A percentile compares a stretch with the other conserved stretches of the same genome.
Conservation (phyloP, 768 basidiomycete genomes). For the Collybiopsis confluens region DNA sequence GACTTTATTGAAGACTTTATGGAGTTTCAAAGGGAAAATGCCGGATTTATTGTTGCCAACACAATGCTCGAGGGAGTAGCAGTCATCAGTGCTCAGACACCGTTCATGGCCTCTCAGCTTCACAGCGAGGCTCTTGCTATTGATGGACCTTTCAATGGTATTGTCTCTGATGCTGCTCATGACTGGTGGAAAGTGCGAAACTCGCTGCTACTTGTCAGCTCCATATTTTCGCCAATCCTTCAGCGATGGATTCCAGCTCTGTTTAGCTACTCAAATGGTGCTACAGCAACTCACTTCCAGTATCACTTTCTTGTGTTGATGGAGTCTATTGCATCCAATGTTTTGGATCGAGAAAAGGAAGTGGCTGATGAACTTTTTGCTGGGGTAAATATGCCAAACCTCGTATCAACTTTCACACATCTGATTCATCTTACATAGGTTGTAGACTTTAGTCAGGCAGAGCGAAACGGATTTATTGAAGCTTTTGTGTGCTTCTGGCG, state of each 20-base stretch:
- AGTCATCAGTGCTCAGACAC: neutral
- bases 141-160: slow-evolving; percentile 1
- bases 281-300: slow-evolving; percentile 13
- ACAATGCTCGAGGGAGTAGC: neutral
- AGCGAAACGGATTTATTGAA: slow-evolving; percentile 23
- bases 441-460: slow-evolving; percentile 31
- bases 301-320: slow-evolving; percentile 15
- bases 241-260: slow-evolving; percentile 16
- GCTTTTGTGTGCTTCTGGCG: slow-evolving; percentile 24
- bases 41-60: neutral
- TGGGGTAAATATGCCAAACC: slow-evolving; percentile 4
- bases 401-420: neutral
- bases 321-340: slow-evolving; percentile 7
- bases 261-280: slow-evolving; percentile 18
- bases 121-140: neutral
- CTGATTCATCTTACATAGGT: slow-evolving; percentile 16
- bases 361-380: slow-evolving; percentile 12
- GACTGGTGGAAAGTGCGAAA: slow-evolving; percentile 14
- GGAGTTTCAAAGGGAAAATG: neutral
- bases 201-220: slow-evolving; percentile 15
- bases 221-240: slow-evolving; percentile 10
- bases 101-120: neutral
- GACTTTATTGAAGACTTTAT: neutral
- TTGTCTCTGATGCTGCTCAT: slow-evolving; percentile 21
- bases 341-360: neutral